phyloP scores from a whole-genome alignment of 371 early-diverging fungal species.

The Syncephalastrum contaminatum region DNA sequence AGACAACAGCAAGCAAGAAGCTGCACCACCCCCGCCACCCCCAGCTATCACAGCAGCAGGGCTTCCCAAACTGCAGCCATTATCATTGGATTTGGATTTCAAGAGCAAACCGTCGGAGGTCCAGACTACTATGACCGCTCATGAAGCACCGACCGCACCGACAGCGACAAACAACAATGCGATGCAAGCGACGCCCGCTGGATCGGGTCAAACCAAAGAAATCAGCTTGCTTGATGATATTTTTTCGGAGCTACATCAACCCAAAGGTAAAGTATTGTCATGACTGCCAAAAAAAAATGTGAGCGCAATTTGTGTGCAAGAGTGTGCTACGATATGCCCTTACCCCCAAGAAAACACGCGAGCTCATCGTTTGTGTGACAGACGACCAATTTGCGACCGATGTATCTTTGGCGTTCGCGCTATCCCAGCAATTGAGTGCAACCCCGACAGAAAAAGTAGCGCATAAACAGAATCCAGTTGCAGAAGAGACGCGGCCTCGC shows the following conservation, averaged over 20 bases:
- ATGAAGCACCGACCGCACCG: constrained; percentile 3
- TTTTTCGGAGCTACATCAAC: constrained; percentile 30
- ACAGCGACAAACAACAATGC: constrained; percentile 5
- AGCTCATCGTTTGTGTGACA: constrained; percentile 5
- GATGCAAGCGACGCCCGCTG: constrained; percentile 15
- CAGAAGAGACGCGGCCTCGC: too few species aligned
- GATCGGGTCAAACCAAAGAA: constrained; percentile 13
- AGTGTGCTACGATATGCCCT: not conserved
- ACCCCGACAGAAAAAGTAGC: constrained; percentile 4
- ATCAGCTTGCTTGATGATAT: constrained; percentile 39
- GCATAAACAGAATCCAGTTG: too few species aligned
- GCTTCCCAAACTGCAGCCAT: constrained; percentile 20
- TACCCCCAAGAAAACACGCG: not conserved
- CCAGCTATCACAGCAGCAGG: not conserved
- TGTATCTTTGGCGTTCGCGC: constrained; percentile 38
- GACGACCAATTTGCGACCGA: constrained; percentile 23
- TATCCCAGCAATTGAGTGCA: constrained; percentile 30
- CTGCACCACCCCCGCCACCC: constrained; percentile 6
- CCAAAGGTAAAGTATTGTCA: not conserved
- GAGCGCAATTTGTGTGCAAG: not conserved
- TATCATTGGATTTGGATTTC: constrained; percentile 22
- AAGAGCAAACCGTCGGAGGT: constrained; percentile 11
- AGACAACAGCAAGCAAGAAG: constrained; percentile 15
- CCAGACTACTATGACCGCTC: not conserved
- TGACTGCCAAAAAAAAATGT: constrained; percentile 2